Evolutionary conservation across 108 stramenopile species (phyloP).

Genomic region (Cyclostephanos invisitatus): DNA sequence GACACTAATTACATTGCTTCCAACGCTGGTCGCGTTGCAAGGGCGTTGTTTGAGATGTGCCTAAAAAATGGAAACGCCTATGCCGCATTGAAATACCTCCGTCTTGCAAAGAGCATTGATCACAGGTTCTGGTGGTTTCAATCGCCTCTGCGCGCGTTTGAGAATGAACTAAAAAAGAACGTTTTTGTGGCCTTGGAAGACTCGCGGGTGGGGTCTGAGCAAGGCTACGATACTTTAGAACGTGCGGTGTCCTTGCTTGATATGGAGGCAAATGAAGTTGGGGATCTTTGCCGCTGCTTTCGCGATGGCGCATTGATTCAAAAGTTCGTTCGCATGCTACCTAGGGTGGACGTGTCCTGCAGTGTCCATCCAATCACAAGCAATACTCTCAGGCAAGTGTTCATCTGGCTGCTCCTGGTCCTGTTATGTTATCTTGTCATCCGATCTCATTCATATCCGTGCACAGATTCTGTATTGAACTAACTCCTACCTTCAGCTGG

Average conservation of each 20-base stretch:
- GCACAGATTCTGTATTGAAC: constrained; percentile 59
- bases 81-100: constrained; percentile 82
- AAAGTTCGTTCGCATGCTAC: constrained; percentile 75
- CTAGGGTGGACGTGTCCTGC: constrained; percentile 75
- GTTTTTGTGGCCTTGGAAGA: constrained; percentile 82
- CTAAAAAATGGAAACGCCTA: constrained; percentile 66
- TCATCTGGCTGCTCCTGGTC: neutral
- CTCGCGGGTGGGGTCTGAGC: constrained; percentile 30
- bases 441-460: constrained; percentile 26
- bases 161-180: constrained; percentile 65
- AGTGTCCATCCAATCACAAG: constrained; percentile 93
- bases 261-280: constrained; percentile 93
- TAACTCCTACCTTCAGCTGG: constrained; percentile 90
- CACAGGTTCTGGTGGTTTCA: constrained; percentile 96
- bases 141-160: constrained; percentile 92
- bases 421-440: neutral
- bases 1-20: constrained; percentile 98
- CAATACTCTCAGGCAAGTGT: constrained; percentile 58
- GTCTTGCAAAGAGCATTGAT: constrained; percentile 94
- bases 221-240: constrained; percentile 62
- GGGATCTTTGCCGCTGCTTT: constrained; percentile 75
- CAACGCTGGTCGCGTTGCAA: constrained; percentile 93
- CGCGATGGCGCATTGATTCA: constrained; percentile 69
- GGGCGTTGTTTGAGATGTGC: constrained; percentile 98
- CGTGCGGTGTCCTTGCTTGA: constrained; percentile 78